Conservation (phyloP, 371 early-diverging fungal species). For the Mucor plumbeus region DNA sequence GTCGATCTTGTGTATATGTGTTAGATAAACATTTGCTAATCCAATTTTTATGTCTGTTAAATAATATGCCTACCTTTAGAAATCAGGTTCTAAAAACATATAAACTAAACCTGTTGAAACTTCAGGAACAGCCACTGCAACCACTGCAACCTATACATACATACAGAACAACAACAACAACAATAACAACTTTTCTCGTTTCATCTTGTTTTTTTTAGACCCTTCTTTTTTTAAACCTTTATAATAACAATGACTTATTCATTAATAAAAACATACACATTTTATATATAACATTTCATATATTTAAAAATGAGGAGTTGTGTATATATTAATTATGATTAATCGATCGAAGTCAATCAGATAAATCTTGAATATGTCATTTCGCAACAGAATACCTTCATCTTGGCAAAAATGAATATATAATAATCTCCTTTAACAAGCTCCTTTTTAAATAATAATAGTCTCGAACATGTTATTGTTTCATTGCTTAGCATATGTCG, state of each 20-base stretch:
- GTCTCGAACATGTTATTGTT: neutral
- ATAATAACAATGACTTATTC: neutral
- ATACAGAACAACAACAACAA: neutral
- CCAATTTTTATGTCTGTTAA: neutral
- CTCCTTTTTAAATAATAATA: neutral
- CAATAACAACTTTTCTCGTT: neutral
- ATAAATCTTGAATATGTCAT: slow-evolving; percentile 6
- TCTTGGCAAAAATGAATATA: neutral
- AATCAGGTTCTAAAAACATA: neutral
- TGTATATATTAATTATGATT: neutral
- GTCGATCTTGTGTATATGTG: neutral
- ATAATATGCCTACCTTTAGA: neutral
- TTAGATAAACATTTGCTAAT: neutral
- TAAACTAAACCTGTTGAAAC: neutral
- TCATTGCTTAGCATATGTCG: neutral
- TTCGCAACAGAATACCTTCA: neutral
- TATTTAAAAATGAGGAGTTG: neutral
- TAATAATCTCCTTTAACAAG: neutral
- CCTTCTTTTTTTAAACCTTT: neutral
- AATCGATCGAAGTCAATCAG: neutral
- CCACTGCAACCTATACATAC: slow-evolving; percentile 5
- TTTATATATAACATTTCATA: neutral
- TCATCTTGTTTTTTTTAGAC: neutral
- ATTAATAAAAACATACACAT: neutral
- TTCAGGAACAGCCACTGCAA: slow-evolving; percentile 6